phyloP scores from a whole-genome alignment of 345 rosid species.

The Fremontodendron californicum region DNA sequence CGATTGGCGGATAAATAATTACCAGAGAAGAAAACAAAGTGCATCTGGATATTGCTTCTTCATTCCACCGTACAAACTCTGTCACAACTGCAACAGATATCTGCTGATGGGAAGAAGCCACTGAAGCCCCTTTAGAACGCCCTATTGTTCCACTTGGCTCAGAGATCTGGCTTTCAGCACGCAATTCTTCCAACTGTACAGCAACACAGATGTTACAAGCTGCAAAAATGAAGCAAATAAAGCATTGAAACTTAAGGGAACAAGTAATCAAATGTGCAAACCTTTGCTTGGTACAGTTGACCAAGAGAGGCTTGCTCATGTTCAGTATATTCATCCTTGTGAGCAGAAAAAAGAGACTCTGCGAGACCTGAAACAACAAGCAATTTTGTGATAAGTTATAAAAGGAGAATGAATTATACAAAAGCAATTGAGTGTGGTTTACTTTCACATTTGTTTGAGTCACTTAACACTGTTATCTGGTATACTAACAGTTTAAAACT shows the following conservation, averaged over 20 bases:
- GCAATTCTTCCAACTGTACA: conserved; percentile 84
- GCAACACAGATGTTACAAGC: conserved; percentile 12
- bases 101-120: conserved; percentile 77
- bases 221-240: conserved; percentile 3
- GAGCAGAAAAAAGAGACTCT: conserved; percentile 84
- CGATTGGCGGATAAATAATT: conserved; percentile 20
- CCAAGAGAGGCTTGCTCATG: conserved; percentile 87
- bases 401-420: background rate
- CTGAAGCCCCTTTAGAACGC: conserved; percentile 85
- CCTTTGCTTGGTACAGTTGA: conserved; percentile 91
- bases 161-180: conserved; percentile 68
- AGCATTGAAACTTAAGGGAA: conserved; percentile 11
- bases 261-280: conserved; percentile 22
- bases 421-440: background rate
- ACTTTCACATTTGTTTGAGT: background rate
- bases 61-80: conserved; percentile 97
- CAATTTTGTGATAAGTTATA: conserved; percentile 1
- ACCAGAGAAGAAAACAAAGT: conserved; percentile 85
- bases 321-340: conserved; percentile 96
- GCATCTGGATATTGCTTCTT: conserved; percentile 97
- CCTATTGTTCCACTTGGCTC: conserved; percentile 90
- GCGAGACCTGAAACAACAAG: conserved; percentile 64
- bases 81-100: conserved; percentile 98
- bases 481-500: background rate
- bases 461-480: background rate